Evolutionary conservation across 2,329 filamentous ascomycete species (phyloP).

Genomic region (Microsporum audouinii): DNA sequence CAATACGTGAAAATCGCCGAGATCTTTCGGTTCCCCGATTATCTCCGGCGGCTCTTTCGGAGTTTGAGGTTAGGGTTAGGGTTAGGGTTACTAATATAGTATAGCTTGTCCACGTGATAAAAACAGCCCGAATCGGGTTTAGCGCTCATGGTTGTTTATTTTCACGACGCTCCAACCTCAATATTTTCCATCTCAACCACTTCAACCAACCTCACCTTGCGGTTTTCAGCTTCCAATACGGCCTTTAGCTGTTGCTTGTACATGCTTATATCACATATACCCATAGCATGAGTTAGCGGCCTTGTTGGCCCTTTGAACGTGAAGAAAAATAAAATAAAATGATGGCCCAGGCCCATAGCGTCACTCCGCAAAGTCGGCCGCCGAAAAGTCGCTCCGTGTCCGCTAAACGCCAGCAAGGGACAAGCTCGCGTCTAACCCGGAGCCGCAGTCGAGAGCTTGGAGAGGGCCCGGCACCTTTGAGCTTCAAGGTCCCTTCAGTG

Average conservation of each 20-base stretch:
- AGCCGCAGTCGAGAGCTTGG: slow-evolving; percentile 5
- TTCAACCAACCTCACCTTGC: background rate
- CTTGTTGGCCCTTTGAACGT: background rate
- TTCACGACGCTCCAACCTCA: background rate
- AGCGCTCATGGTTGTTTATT: slow-evolving; percentile 4
- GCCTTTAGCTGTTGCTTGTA: background rate
- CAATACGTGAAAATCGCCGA: background rate
- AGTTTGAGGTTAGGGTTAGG: slow-evolving; percentile 7
- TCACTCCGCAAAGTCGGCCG: background rate
- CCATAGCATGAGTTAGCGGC: background rate
- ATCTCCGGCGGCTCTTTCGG: background rate
- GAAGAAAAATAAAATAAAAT: background rate
- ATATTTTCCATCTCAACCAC: background rate
- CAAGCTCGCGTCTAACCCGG: slow-evolving; percentile 2
- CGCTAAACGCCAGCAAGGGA: background rate
- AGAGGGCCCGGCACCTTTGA: background rate
- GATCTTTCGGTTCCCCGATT: background rate
- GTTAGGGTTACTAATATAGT: slow-evolving; percentile 5
- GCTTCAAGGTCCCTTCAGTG: background rate
- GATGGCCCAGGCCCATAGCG: background rate
- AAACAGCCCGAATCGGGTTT: background rate
- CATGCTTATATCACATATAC: background rate
- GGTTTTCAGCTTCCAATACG: background rate
- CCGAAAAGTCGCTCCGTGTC: background rate
- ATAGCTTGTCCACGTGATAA: background rate